Evolutionary conservation across 2,329 filamentous ascomycete genomes (phyloP), one percentile per base, ranked within the genome.

Genomic region (Phialophora chinensis): DNA sequence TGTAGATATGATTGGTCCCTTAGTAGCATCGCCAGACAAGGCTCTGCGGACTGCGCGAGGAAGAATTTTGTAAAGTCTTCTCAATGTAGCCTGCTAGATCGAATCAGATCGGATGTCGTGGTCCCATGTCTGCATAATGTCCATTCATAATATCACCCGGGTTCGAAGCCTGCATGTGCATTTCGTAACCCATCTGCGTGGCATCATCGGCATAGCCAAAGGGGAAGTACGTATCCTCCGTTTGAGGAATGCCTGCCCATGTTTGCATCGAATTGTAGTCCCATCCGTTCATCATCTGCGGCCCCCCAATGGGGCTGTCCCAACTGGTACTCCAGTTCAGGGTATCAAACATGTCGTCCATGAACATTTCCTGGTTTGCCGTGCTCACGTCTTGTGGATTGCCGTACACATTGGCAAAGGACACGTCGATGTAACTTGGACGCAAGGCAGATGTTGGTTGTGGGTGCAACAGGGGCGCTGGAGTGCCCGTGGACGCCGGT

Each of bases 301-400:
- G 61, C 1, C 63, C 66, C 8, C 63, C 68, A 50, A 68, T 64
- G 4, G 70, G 70, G 47, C 66, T 71, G 58, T 69, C 67, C 70
- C 66, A 69, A 23, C 69, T 65, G 14, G 54, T 69, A 55, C 69
- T 69, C 70, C 70, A 72, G 35, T 68, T 71, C 14, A 72, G 31
- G 38, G 61, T 68, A 60, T 71, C 70, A 54, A 72, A 70, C 65
- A 72, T 68, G 60, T 66, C 69, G 55, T 71, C 66, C 66, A 71
- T 70, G 54, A 64, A 68, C 35, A 68, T 35, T 17, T 71, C 70
- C 58, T 67, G 66, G 17, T 44, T 63, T n/a, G 65, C 62, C 3
- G 68, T 67, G 64, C 65, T 68, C 14, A 67, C 42, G 44, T 56
- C 42, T 25, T 60, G 66, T 23, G 59, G 38, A 17, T 55, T 54